Conservation (phyloP, 805 yeast genomes). For the Yarrowia deformans region DNA sequence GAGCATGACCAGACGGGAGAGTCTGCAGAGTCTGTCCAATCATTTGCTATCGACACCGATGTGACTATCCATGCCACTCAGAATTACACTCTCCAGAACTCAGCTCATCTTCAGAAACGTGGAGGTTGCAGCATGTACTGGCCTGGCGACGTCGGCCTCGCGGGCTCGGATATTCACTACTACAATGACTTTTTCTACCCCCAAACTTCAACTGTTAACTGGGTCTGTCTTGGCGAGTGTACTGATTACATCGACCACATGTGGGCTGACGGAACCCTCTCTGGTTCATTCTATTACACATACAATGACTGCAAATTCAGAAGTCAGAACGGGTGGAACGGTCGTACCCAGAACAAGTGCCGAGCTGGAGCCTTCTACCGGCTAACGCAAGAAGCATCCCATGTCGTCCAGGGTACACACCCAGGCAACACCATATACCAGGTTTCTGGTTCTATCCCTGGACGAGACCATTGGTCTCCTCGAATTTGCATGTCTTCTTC, state of each 20-base stretch:
- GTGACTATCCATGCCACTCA: constrained; percentile 1
- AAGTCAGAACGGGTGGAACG: constrained; percentile 33
- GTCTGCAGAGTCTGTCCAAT: background rate
- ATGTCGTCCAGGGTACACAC: constrained; percentile 27
- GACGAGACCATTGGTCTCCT: constrained; percentile 30
- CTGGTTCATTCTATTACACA: constrained; percentile 65
- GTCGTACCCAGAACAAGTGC: constrained; percentile 24
- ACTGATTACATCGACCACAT: constrained; percentile 60
- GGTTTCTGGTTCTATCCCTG: constrained; percentile 17
- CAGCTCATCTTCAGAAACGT: constrained; percentile 6
- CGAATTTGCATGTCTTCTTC: constrained; percentile 27
- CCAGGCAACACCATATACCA: constrained; percentile 20
- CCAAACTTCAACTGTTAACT: constrained; percentile 58
- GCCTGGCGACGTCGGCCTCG: constrained; percentile 22
- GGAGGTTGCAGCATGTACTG: constrained; percentile 36
- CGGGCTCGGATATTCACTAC: constrained; percentile 16
- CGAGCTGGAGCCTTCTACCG: constrained; percentile 32
- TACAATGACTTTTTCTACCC: constrained; percentile 29
- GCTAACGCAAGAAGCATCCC: constrained; percentile 8
- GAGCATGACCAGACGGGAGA: constrained; percentile 4
- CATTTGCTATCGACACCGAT: constrained; percentile 8
- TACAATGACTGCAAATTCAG: constrained; percentile 40
- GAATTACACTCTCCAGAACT: constrained; percentile 19
- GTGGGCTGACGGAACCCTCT: constrained; percentile 69
- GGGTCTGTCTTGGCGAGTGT: constrained; percentile 64